phyloP scores from a whole-genome alignment of 805 yeast species.

The Candida saitoana region DNA sequence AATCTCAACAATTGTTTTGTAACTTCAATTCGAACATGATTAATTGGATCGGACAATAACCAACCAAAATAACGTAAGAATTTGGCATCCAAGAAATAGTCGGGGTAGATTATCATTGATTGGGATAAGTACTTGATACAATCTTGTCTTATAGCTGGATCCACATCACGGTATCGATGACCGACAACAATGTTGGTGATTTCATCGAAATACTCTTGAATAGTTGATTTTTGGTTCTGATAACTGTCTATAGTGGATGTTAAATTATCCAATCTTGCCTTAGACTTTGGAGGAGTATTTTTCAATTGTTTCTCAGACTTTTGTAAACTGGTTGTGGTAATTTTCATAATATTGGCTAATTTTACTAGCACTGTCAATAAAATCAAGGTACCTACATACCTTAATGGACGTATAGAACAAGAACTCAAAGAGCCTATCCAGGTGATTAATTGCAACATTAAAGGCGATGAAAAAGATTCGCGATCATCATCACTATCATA shows the following conservation, averaged over 20 bases:
- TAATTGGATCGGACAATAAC: constrained; percentile 70
- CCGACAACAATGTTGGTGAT: constrained; percentile 63
- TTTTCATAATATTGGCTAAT: constrained; percentile 48
- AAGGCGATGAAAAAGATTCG: constrained; percentile 28
- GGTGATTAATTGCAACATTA: constrained; percentile 55
- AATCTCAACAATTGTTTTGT: constrained; percentile 50
- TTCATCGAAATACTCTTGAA: constrained; percentile 59
- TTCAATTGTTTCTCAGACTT: constrained; percentile 43
- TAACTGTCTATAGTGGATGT: constrained; percentile 34
- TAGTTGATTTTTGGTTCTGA: constrained; percentile 44
- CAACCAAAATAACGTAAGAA: constrained; percentile 79
- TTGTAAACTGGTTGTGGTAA: constrained; percentile 32
- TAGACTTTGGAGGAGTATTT: constrained; percentile 15
- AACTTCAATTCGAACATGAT: constrained; percentile 62
- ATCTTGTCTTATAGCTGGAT: constrained; percentile 64
- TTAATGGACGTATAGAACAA: constrained; percentile 63
- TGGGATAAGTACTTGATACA: constrained; percentile 60
- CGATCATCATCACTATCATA: constrained; percentile 14
- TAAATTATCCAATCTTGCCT: constrained; percentile 45
- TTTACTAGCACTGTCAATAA: constrained; percentile 58
- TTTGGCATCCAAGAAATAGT: constrained; percentile 61
- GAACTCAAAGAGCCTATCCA: constrained; percentile 78
- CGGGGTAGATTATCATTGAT: constrained; percentile 73
- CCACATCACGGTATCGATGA: constrained; percentile 78
- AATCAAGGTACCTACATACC: constrained; percentile 61